These are phyloP conservation scores for Dioszegia crocea DNA, from an alignment of 768 basidiomycete genomes.

Conservation along the genomic window DNA sequence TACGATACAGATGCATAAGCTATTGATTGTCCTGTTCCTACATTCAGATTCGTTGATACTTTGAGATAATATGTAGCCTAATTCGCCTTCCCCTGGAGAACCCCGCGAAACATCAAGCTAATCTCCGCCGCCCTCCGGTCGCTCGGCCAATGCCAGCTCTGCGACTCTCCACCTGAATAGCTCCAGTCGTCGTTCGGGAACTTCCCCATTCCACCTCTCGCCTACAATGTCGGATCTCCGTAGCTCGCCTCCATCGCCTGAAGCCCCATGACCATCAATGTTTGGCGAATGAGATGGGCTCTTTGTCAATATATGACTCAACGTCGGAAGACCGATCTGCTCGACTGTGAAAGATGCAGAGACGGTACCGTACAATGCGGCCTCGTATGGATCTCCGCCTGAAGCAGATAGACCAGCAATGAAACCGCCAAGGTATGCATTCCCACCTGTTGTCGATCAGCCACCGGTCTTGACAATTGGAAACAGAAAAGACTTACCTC, in stretches of 20 bases:
- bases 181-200: slow-evolving; percentile 19
- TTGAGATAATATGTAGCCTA: too few relatives aligned
- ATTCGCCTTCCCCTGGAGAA: too few relatives aligned
- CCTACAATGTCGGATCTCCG: background rate
- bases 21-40: too few relatives aligned
- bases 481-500: slow-evolving; percentile 30
- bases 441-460: slow-evolving; percentile 26
- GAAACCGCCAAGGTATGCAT: slow-evolving; percentile 40
- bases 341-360: slow-evolving; percentile 41
- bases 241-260: background rate
- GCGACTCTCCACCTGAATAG: slow-evolving; percentile 8
- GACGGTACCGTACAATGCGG: slow-evolving; percentile 37
- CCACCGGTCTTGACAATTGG: background rate
- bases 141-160: too few relatives aligned
- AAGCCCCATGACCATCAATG: background rate
- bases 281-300: background rate
- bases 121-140: too few relatives aligned
- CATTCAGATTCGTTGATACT: too few relatives aligned
- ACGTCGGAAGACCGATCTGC: slow-evolving; percentile 42
- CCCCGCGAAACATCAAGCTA: too few relatives aligned
- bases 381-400: slow-evolving; percentile 17
- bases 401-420: slow-evolving; percentile 22
- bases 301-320: too few relatives aligned
- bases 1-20: too few relatives aligned
- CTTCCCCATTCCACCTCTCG: slow-evolving; percentile 36